phyloP scores from a whole-genome alignment of 768 basidiomycete genomes.

The Pleurotus salmoneostramineus region DNA sequence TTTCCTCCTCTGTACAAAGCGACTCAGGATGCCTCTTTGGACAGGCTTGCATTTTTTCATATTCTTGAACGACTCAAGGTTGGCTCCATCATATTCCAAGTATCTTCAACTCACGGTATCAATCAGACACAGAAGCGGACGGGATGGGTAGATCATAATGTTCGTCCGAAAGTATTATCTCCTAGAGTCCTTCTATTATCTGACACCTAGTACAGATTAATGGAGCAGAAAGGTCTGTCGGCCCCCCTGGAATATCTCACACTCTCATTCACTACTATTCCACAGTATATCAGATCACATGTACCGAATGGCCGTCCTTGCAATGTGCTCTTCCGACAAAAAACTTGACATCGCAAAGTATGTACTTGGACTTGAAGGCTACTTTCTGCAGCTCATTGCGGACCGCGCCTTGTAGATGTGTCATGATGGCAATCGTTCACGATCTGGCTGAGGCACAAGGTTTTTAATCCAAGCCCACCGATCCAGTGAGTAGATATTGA shows the following conservation, averaged over 20 bases:
- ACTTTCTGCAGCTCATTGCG: background rate
- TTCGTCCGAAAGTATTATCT: slow-evolving; percentile 23
- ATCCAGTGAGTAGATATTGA: background rate
- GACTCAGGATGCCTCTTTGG: slow-evolving; percentile 49
- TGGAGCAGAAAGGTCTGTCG: slow-evolving; percentile 69
- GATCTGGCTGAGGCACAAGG: slow-evolving; percentile 96
- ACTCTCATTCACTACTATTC: background rate
- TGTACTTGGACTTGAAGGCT: slow-evolving; percentile 14
- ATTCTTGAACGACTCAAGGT: slow-evolving; percentile 88
- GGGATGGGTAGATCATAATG: slow-evolving; percentile 88
- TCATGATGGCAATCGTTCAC: slow-evolving; percentile 89
- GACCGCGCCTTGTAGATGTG: slow-evolving; percentile 45
- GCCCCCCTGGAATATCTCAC: background rate
- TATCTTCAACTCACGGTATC: background rate
- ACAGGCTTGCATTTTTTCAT: slow-evolving; percentile 89
- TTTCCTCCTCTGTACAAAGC: slow-evolving; percentile 60
- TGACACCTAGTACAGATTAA: slow-evolving; percentile 53
- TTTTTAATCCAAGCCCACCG: slow-evolving; percentile 17
- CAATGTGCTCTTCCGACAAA: slow-evolving; percentile 80
- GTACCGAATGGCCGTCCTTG: slow-evolving; percentile 95
- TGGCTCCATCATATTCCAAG: background rate
- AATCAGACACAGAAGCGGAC: slow-evolving; percentile 89
- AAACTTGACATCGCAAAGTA: slow-evolving; percentile 73
- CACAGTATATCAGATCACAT: slow-evolving; percentile 91
- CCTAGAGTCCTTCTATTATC: background rate